Evolutionary conservation across 2,329 filamentous ascomycete genomes (phyloP).

Genomic region (Escovopsis sp.): DNA sequence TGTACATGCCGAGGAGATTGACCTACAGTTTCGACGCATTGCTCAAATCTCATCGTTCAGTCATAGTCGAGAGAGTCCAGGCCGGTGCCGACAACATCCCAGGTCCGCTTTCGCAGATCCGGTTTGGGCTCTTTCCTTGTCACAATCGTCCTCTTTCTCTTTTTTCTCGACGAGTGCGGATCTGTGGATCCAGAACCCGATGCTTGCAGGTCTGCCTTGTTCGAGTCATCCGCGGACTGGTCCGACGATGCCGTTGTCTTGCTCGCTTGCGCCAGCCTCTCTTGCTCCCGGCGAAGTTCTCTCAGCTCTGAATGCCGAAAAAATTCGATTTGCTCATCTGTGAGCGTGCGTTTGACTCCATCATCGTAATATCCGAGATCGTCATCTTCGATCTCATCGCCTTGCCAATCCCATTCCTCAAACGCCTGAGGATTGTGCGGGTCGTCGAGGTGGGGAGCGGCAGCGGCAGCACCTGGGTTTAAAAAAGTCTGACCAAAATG

Average conservation of each 20-base stretch:
- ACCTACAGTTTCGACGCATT: no score
- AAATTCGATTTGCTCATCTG: constrained; percentile 79
- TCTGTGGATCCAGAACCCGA: constrained; percentile 1
- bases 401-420: constrained; percentile 11
- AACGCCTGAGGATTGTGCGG: constrained; percentile 15
- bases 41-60: constrained; percentile 16
- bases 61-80: constrained; percentile 48
- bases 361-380: constrained; percentile 73
- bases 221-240: constrained; percentile 7
- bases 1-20: no score
- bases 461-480: constrained; percentile 13
- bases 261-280: constrained; percentile 13
- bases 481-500: constrained; percentile 33
- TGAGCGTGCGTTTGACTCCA: constrained; percentile 76
- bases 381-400: constrained; percentile 40
- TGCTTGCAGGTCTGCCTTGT: not conserved
- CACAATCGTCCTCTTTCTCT: constrained; percentile 22
- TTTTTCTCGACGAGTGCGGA: constrained; percentile 11
- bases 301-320: constrained; percentile 84
- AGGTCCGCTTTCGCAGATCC: constrained; percentile 50
- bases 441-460: constrained; percentile 5
- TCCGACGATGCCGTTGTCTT: constrained; percentile 1
- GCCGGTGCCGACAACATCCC: constrained; percentile 49
- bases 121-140: constrained; percentile 35
- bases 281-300: constrained; percentile 42